Evolutionary conservation across 805 yeast genomes (phyloP), one percentile per base, ranked within the genome.

Genomic region (Kazachstania psychrophila): DNA sequence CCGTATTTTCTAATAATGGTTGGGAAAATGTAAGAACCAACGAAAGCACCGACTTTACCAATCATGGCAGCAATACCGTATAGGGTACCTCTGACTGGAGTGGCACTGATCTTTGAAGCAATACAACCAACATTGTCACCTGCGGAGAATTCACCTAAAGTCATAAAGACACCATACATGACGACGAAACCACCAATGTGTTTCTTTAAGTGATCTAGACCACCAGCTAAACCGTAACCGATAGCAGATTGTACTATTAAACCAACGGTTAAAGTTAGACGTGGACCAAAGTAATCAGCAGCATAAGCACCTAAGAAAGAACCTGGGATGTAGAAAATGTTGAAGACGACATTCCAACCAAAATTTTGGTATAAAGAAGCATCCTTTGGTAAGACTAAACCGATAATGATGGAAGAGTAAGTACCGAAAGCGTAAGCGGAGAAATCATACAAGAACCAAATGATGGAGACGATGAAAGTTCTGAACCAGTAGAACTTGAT

Each of bases 401-500:
- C 64, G 45, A 87, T 64, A 48, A 89, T 85, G 42, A 73, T 71
- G 10, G 88, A 65, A 6, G 94, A 82, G 62, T 80, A 87, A 50
- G 83, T 74, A 51, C 94, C 88, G 58, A 85, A 87, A 0, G 95
- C 85, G 61, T 86, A 89, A 10, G 78, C 73, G 27, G 87, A 77
- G 61, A 88, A 85, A 63, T 89, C 94, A 58, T 88, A 89, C 50
- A 86, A 67, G 66, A 85, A 87, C 97, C 97, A 88, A 51, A 88
- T 75, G 34, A 82, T 49, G 5, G 89, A 66, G 20, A 86, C 83
- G 31, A 85, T 64, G 8, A 66, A 30, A 41, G 87, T 64, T 57
- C 96, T 74, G 49, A 79, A 79, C 82, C 95, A 81, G 63, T 89
- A 88, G 58, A 77, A 84, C 60, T 81, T 85, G 48, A 87, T 41